Percentiles rank a stretch among this genome's conserved stretches.
Conservation (phyloP, 2,329 filamentous ascomycete genomes). For the Herpotrichia juniperi region DNA sequence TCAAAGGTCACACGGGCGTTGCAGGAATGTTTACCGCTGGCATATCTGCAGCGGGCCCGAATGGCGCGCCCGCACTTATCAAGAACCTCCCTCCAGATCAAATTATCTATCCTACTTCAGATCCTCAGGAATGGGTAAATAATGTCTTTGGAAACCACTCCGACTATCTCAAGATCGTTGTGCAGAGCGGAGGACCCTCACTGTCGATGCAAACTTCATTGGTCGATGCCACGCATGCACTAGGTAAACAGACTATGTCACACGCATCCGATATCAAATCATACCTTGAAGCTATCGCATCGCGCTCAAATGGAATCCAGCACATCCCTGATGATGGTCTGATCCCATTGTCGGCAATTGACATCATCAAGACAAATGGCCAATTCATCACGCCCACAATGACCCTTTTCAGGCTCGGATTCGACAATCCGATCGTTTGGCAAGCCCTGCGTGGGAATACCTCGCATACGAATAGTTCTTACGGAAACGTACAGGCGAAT, state of each 20-base stretch:
- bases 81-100: not conserved
- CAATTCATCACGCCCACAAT: slow-evolving; percentile 14
- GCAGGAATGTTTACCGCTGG: slow-evolving; percentile 5
- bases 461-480: not conserved
- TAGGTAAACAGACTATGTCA: slow-evolving; percentile 6
- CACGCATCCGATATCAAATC: slow-evolving; percentile 8
- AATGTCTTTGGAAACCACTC: slow-evolving; percentile 4
- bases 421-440: not conserved
- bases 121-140: slow-evolving; percentile 3
- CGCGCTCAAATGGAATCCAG: slow-evolving; percentile 1
- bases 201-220: not conserved
- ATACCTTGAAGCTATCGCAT: slow-evolving; percentile 4
- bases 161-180: slow-evolving; percentile 13
- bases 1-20: slow-evolving; percentile 6
- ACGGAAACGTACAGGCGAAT: slow-evolving; percentile 2
- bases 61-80: not conserved
- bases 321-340: slow-evolving; percentile 5
- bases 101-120: slow-evolving; percentile 4
- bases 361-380: slow-evolving; percentile 3
- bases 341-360: not conserved
- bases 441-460: not conserved
- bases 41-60: slow-evolving; percentile 4
- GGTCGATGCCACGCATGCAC: slow-evolving; percentile 1
- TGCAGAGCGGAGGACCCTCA: slow-evolving; percentile 4
- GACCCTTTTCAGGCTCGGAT: slow-evolving; percentile 2